These are phyloP conservation scores for Venturia nashicola DNA, from an alignment of 2,329 filamentous ascomycete genomes.

Conservation along the genomic window DNA sequence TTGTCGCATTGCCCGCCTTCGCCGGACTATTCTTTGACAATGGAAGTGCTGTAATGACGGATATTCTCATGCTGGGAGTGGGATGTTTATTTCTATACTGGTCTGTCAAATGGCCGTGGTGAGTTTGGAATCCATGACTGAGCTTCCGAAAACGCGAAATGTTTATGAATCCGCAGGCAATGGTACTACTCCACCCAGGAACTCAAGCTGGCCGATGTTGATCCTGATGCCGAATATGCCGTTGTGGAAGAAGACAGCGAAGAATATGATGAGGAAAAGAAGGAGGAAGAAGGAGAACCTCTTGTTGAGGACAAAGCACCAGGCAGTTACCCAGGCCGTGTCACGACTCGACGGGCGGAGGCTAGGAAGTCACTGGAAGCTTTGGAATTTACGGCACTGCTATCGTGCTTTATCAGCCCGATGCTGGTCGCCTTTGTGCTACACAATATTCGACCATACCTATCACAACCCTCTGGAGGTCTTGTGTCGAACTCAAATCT, in stretches of 20 bases:
- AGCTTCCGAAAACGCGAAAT: background rate
- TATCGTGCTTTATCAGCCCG: constrained; percentile 69
- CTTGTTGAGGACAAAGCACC: constrained; percentile 9
- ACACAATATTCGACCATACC: constrained; percentile 66
- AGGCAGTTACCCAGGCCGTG: background rate
- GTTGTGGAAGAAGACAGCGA: constrained; percentile 22
- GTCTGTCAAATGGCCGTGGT: constrained; percentile 87
- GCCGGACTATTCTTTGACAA: constrained; percentile 75
- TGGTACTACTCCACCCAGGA: constrained; percentile 41
- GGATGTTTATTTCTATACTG: constrained; percentile 83
- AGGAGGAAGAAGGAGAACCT: background rate
- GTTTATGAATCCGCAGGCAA: constrained; percentile 24
- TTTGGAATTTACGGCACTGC: constrained; percentile 42
- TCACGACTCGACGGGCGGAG: background rate
- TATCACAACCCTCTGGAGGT: constrained; percentile 73
- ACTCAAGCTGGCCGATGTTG: constrained; percentile 11
- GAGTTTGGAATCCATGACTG: constrained; percentile 18
- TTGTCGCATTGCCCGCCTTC: constrained; percentile 77
- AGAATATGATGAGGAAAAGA: constrained; percentile 14
- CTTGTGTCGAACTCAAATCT: constrained; percentile 89
- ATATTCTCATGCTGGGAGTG: constrained; percentile 67
- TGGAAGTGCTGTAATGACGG: constrained; percentile 71
- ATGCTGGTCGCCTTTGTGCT: constrained; percentile 71
- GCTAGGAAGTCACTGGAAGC: constrained; percentile 5
- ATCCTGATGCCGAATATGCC: constrained; percentile 12